phyloP scores from a whole-genome alignment of 129 eudicot genomes.

The Logfia minima region DNA sequence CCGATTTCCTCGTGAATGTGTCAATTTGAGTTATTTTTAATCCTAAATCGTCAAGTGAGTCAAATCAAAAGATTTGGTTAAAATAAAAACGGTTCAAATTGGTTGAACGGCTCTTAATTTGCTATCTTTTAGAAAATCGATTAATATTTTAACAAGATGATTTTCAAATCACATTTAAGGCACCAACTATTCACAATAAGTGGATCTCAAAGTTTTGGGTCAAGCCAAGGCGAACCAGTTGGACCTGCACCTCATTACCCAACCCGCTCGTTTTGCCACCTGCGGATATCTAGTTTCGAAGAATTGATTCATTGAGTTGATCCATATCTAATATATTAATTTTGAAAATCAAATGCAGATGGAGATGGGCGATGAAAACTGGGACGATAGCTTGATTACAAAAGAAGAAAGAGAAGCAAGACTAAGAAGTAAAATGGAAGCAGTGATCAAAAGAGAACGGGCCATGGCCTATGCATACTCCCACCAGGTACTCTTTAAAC shows the following conservation, averaged over 20 bases:
- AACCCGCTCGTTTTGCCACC: background rate
- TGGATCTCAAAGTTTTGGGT: background rate
- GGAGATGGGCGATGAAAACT: slow-evolving; percentile 49
- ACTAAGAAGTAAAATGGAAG: slow-evolving; percentile 68
- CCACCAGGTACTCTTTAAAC: slow-evolving; percentile 62
- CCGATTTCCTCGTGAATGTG: background rate
- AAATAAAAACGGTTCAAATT: background rate
- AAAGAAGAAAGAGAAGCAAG: slow-evolving; percentile 87
- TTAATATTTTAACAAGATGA: too few relatives aligned
- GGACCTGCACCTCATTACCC: background rate
- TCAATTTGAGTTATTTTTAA: background rate
- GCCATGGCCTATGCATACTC: slow-evolving; percentile 99
- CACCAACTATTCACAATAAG: too few relatives aligned
- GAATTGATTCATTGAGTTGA: background rate
- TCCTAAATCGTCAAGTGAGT: background rate
- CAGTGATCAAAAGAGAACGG: slow-evolving; percentile 84
- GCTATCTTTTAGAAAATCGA: background rate
- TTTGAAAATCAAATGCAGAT: slow-evolving; percentile 18
- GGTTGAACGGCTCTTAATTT: background rate
- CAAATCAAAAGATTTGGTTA: background rate
- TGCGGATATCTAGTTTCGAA: background rate
- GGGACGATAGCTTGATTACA: slow-evolving; percentile 91
- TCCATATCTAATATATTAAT: background rate
- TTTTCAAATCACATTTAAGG: too few relatives aligned
- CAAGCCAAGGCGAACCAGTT: background rate